phyloP scores from a whole-genome alignment of 805 yeast species.

The Nakazawaea peltata region DNA sequence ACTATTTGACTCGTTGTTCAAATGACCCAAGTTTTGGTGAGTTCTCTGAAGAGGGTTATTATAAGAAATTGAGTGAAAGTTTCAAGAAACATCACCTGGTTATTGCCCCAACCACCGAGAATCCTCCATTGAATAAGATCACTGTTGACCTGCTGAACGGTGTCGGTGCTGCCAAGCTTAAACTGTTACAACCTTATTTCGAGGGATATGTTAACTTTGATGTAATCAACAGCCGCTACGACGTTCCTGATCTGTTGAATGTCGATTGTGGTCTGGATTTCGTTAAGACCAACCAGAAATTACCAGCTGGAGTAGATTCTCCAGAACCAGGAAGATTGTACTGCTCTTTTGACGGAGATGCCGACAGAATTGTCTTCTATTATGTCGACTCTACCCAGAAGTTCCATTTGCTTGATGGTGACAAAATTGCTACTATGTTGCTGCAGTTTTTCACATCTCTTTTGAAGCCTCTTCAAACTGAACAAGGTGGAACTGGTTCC shows the following conservation, averaged over 20 bases:
- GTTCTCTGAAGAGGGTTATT: constrained; percentile 63
- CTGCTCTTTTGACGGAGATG: constrained; percentile 95
- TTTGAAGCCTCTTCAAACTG: constrained; percentile 35
- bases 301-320: constrained; percentile 51
- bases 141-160: constrained; percentile 93
- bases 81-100: constrained; percentile 28
- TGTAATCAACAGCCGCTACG: constrained; percentile 46
- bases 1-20: constrained; percentile 67
- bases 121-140: constrained; percentile 24
- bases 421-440: constrained; percentile 80
- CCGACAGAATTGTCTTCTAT: constrained; percentile 88
- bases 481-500: too few species aligned
- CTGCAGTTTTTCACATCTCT: constrained; percentile 55
- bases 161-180: constrained; percentile 80
- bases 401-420: constrained; percentile 78
- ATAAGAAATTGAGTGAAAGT: constrained; percentile 48
- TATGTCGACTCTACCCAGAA: constrained; percentile 29
- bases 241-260: constrained; percentile 54
- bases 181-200: constrained; percentile 33
- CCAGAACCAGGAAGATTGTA: constrained; percentile 43
- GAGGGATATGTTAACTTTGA: constrained; percentile 29
- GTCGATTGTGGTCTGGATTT: constrained; percentile 89
- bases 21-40: constrained; percentile 62
- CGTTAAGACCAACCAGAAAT: constrained; percentile 80
- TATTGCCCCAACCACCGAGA: constrained; percentile 1